Evolutionary conservation across 345 rosid genomes (phyloP), one percentile per base, ranked within the genome.

Genomic region (Kernera saxatilis): DNA sequence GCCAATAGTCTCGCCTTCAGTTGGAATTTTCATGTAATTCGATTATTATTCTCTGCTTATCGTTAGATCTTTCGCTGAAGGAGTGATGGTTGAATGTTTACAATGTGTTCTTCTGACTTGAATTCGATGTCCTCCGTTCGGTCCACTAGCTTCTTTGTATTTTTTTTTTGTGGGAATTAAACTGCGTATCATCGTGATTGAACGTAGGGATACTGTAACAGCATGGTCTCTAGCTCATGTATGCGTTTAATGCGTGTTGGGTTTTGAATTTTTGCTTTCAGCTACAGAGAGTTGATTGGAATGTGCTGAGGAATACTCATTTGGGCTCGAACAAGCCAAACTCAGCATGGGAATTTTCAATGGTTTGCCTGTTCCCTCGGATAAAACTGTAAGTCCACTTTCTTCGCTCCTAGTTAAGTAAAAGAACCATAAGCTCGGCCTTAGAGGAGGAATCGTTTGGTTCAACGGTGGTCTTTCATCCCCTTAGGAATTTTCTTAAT

Each of bases 361-460:
- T 77, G 96, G 91, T 77, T 79, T 94, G 86, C 99, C 96, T 13
- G 87, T 94, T 62, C 90, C 96, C 62, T 84, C 84, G 7, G 93
- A 91, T 35, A 94, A 94, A 81, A 83, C 82, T 56, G 99, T 94
- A 78, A 78, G 84, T 72, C 66, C 53, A 60, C 19, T 70, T 23
- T 69, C 45, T 35, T 49, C 36, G 35, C 26, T 37, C 37, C 23
- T 74, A 48, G 19, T 3, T 71, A 23, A 32, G 23, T 21, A 26
- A 2, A 25, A 9, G 29, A 22, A 59, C 48, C 29, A 29, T 32
- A 15, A 48, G 33, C n/a, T 49, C 25, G 52, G 33, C 51, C 50
- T 23, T 40, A 4, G 3, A 39, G 17, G 48, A 32, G 27, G 63
- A 22, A 23, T 17, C n/a, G n/a, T 67, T 61, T 36, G 12, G 43